phyloP scores from a whole-genome alignment of 129 eudicot genomes.

The Lactuca sativa region DNA sequence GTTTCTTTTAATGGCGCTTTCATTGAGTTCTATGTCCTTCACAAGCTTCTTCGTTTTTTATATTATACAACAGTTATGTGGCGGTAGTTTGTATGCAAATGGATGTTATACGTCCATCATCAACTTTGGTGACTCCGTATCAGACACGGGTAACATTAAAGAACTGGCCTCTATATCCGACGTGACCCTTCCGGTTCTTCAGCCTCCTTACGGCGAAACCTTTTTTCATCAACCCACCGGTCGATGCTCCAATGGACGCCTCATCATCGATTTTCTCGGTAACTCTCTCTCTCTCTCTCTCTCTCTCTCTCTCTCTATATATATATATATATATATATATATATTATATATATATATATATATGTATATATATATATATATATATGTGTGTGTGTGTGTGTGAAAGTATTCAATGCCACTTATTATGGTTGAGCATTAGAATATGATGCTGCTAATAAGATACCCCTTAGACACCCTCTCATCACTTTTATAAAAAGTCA shows the following conservation, averaged over 20 bases:
- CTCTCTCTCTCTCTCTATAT: background rate
- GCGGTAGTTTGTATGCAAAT: conserved; percentile 8
- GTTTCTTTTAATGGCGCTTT: too few species aligned
- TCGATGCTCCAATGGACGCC: conserved; percentile 17
- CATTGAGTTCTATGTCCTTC: background rate
- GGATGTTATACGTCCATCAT: conserved; percentile 22
- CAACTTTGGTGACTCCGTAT: conserved; percentile 24
- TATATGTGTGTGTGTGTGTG: too few species aligned
- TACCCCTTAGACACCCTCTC: too few species aligned
- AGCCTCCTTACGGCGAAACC: conserved; percentile 18
- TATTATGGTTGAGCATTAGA: too few species aligned
- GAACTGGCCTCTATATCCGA: background rate
- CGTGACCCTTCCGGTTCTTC: background rate
- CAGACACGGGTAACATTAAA: conserved; percentile 21
- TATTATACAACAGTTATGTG: background rate
- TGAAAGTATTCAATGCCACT: background rate
- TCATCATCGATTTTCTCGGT: conserved; percentile 22
- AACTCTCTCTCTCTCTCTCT: background rate
- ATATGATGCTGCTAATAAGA: too few species aligned
- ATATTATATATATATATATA: too few species aligned
- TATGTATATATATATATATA: too few species aligned
- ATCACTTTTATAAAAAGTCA: too few species aligned
- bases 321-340: too few species aligned
- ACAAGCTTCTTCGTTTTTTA: background rate
- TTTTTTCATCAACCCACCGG: conserved; percentile 9